phyloP scores from a whole-genome alignment of 208 protist species.

The Lotmaria passim region DNA sequence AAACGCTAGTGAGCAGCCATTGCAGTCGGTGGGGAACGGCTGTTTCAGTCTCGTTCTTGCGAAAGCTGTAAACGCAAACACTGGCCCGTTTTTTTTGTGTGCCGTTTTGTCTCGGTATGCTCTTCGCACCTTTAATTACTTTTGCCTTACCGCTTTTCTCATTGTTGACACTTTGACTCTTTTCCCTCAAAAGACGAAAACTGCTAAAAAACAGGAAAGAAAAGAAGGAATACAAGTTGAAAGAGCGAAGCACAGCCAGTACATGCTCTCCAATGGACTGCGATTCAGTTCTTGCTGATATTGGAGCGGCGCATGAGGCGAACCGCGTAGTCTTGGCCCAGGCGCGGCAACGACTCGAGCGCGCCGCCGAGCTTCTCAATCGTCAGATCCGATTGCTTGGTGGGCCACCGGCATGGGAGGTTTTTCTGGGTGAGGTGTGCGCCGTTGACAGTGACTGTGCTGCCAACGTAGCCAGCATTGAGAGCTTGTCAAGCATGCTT shows the following conservation, averaged over 20 bases:
- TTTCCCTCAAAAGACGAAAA: slow-evolving; percentile 10
- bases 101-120: background rate
- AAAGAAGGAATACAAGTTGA: slow-evolving; percentile 10
- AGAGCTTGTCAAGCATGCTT: background rate
- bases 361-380: slow-evolving; percentile 28
- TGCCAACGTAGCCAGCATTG: too few species aligned
- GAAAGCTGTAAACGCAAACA: background rate
- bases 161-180: slow-evolving; percentile 22
- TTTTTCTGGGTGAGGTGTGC: background rate
- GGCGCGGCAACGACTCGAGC: slow-evolving; percentile 4
- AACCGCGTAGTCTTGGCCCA: slow-evolving; percentile 17
- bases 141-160: background rate
- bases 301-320: slow-evolving; percentile 7
- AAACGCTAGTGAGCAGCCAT: slow-evolving; percentile 26
- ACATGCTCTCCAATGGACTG: slow-evolving; percentile 21
- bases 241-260: background rate
- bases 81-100: background rate
- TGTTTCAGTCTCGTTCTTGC: slow-evolving; percentile 48
- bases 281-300: slow-evolving; percentile 13
- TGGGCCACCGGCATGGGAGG: slow-evolving; percentile 2
- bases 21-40: slow-evolving; percentile 41
- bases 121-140: background rate
- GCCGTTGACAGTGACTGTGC: background rate
- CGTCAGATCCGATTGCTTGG: slow-evolving; percentile 23
- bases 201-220: background rate